These are phyloP conservation scores for Botryobasidium botryosum DNA, from an alignment of 768 basidiomycete species.

Conservation along the genomic window DNA sequence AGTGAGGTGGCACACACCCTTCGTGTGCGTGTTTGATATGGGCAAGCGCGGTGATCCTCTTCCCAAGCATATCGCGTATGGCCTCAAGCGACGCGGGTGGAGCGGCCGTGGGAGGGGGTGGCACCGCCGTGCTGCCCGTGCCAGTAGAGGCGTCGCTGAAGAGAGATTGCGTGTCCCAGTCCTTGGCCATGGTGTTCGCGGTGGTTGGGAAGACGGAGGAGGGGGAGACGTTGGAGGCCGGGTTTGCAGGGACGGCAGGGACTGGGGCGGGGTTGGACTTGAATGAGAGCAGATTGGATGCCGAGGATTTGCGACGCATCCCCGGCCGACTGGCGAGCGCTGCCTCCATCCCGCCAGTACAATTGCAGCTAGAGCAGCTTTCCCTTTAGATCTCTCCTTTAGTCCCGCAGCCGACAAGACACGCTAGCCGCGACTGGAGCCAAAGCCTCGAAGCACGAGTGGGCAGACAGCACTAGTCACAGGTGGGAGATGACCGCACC, in stretches of 20 bases:
- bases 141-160: slow-evolving; percentile 25
- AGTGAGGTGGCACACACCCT: slow-evolving; percentile 36
- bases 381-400: not conserved
- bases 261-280: slow-evolving; percentile 25
- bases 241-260: slow-evolving; percentile 18
- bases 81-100: slow-evolving; percentile 33
- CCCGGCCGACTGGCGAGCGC: slow-evolving; percentile 26
- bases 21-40: slow-evolving; percentile 76
- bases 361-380: not conserved
- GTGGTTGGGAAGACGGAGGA: slow-evolving; percentile 13
- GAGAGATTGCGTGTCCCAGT: slow-evolving; percentile 59
- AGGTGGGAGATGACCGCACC: too few species aligned
- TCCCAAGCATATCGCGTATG: slow-evolving; percentile 62
- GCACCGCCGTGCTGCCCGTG: slow-evolving; percentile 5
- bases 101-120: slow-evolving; percentile 5
- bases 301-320: slow-evolving; percentile 69
- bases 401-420: too few species aligned
- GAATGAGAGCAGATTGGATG: slow-evolving; percentile 56
- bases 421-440: too few species aligned
- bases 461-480: too few species aligned
- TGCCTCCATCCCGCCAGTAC: not conserved
- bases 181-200: slow-evolving; percentile 36
- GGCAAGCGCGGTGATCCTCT: slow-evolving; percentile 69
- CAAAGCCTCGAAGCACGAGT: too few species aligned
- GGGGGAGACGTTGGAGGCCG: slow-evolving; percentile 11